These are phyloP conservation scores for Przewalskia tangutica DNA, from an alignment of 257 asterid species.

Conservation along the genomic window DNA sequence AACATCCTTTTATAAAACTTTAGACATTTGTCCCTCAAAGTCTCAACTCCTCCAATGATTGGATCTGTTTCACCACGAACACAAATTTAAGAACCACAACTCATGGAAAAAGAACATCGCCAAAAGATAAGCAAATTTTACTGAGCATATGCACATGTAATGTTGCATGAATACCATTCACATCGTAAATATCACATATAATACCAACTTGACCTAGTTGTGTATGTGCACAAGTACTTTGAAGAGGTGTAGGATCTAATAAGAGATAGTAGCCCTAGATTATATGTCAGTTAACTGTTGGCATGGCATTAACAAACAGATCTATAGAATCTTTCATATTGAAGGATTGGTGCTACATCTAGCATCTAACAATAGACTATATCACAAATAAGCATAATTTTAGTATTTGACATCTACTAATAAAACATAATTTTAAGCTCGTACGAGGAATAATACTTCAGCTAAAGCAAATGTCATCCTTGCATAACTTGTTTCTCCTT, in stretches of 20 bases:
- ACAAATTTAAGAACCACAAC: conserved; percentile 12
- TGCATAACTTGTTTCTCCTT: neutral
- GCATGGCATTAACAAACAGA: neutral
- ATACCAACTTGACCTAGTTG: neutral
- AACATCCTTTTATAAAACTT: conserved; percentile 87
- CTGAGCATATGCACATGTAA: neutral
- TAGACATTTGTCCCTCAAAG: conserved; percentile 63
- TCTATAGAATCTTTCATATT: neutral
- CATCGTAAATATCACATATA: neutral
- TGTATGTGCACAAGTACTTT: too few species aligned
- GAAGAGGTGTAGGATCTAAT: neutral
- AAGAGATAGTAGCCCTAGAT: neutral
- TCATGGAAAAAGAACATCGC: neutral
- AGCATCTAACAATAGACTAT: neutral
- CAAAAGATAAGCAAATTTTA: neutral
- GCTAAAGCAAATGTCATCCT: neutral
- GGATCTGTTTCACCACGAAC: conserved; percentile 57
- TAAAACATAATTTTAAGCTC: neutral
- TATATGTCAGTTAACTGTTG: neutral
- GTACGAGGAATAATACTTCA: neutral
- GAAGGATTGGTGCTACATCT: neutral
- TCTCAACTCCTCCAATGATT: conserved; percentile 88
- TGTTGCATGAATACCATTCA: neutral
- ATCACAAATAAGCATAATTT: neutral
- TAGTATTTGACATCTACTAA: neutral